Percentiles rank a stretch among this genome's conserved stretches.
Conservation (phyloP, 768 basidiomycete species). For the Ramaria rubella region DNA sequence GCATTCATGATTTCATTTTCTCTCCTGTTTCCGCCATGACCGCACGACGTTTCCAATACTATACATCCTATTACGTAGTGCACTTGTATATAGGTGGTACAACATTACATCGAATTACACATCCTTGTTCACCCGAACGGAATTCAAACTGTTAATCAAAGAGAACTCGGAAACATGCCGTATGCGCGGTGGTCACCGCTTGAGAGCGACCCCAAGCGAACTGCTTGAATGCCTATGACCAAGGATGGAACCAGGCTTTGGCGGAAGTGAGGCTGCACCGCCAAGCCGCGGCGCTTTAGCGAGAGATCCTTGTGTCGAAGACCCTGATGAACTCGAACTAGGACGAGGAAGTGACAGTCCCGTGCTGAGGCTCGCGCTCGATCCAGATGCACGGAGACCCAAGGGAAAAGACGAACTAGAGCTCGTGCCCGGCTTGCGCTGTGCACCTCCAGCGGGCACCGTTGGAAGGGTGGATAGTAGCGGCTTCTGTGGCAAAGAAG, state of each 20-base stretch:
- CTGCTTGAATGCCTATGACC: conserved; percentile 1
- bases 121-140: too few species aligned
- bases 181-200: background rate
- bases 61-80: too few species aligned
- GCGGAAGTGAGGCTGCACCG: background rate
- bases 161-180: background rate
- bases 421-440: conserved; percentile 4
- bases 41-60: too few species aligned
- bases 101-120: background rate
- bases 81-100: too few species aligned
- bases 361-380: background rate
- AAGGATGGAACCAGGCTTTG: background rate
- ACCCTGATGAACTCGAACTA: background rate
- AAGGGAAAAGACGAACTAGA: background rate
- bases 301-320: background rate
- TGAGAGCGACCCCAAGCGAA: conserved; percentile 9
- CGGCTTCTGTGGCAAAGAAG: conserved; percentile 8
- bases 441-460: conserved; percentile 3
- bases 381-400: background rate
- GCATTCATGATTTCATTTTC: background rate
- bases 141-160: background rate
- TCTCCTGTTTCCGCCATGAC: background rate
- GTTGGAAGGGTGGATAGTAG: conserved; percentile 4
- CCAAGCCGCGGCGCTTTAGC: background rate
- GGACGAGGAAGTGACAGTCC: background rate